These are phyloP conservation scores for Knufia petricola DNA, from an alignment of 2,329 filamentous ascomycete species.

Conservation along the genomic window DNA sequence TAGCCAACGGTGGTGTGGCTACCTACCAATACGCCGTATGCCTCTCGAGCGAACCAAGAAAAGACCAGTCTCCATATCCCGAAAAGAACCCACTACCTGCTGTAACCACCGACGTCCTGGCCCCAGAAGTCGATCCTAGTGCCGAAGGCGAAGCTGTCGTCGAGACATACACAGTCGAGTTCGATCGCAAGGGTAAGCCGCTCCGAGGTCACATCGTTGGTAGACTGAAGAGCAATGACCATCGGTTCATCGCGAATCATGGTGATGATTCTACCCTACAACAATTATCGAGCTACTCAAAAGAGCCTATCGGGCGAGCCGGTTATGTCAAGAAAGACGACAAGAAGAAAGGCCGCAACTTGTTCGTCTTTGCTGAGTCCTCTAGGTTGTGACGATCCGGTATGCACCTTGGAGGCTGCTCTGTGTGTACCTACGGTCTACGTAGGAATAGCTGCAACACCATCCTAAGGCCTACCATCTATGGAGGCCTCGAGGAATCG, in stretches of 20 bases:
- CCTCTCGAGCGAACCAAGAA: slow-evolving; percentile 40
- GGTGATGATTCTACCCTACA: slow-evolving; percentile 41
- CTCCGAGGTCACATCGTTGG: slow-evolving; percentile 44
- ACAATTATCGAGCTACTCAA: slow-evolving; percentile 33
- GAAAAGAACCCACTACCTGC: slow-evolving; percentile 36
- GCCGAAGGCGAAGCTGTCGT: slow-evolving; percentile 44
- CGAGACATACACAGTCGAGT: slow-evolving; percentile 56
- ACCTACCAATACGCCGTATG: slow-evolving; percentile 56
- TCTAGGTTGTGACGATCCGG: not conserved
- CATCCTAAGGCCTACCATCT: no score
- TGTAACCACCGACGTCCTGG: slow-evolving; percentile 31
- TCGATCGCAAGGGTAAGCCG: slow-evolving; percentile 42
- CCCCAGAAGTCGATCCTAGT: slow-evolving; percentile 34
- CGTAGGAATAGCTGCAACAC: no score
- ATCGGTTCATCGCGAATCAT: slow-evolving; percentile 50
- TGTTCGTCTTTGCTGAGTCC: not conserved
- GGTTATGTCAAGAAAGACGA: slow-evolving; percentile 36
- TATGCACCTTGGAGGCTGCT: no score
- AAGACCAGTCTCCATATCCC: slow-evolving; percentile 37
- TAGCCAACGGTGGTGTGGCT: slow-evolving; percentile 58
- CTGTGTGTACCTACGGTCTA: no score
- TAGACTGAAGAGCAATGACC: slow-evolving; percentile 36
- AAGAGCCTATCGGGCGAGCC: slow-evolving; percentile 41
- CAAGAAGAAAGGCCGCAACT: slow-evolving; percentile 26
- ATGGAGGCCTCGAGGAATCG: no score